phyloP scores from a whole-genome alignment of 2,329 filamentous ascomycete genomes.

The Sporothrix inflata region DNA sequence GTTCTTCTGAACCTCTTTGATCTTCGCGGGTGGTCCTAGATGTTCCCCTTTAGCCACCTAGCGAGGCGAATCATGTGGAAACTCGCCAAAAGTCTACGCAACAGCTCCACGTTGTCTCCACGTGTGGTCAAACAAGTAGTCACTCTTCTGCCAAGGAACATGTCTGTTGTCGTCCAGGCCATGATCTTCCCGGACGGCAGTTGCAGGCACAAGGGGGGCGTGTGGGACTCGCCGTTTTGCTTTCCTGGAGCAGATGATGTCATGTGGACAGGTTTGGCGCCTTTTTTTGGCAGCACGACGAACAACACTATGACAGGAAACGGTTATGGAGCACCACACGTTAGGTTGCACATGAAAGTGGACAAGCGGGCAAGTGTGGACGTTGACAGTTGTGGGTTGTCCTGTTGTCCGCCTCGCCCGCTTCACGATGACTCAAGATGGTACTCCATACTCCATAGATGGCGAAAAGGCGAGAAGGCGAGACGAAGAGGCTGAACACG shows the following conservation, averaged over 20 bases:
- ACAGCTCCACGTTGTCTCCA: background rate
- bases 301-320: background rate
- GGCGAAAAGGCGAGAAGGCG: background rate
- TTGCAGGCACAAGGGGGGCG: background rate
- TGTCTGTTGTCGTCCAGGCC: background rate
- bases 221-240: too few relatives aligned
- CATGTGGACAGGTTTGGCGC: conserved; percentile 10
- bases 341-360: background rate
- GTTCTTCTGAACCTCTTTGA: background rate
- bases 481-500: background rate
- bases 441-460: too few relatives aligned
- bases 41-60: too few relatives aligned
- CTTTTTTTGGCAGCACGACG: background rate
- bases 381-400: background rate
- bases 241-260: conserved; percentile 15
- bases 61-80: too few relatives aligned
- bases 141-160: background rate
- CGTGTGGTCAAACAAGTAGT: background rate
- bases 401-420: background rate
- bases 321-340: background rate
- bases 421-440: background rate
- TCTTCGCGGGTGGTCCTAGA: too few relatives aligned
- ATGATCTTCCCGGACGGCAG: background rate
- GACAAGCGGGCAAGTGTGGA: background rate
- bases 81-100: background rate